phyloP scores from a whole-genome alignment of 192 early-diverging fungal species.

The Coemansia sp. region DNA sequence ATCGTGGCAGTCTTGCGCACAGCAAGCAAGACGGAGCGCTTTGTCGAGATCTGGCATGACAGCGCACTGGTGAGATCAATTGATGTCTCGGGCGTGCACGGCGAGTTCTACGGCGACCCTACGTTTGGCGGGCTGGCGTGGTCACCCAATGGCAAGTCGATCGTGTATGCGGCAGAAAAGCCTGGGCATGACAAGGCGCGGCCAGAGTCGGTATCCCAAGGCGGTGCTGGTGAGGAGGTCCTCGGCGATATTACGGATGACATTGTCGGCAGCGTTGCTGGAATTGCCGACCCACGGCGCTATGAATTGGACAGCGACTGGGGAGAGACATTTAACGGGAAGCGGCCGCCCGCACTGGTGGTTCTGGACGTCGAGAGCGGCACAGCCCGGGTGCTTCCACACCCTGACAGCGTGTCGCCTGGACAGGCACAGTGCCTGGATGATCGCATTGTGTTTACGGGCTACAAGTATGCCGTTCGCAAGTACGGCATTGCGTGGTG shows the following conservation, averaged over 20 bases:
- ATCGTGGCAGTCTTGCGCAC: too few relatives aligned
- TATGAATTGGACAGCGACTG: constrained; percentile 61
- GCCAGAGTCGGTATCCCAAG: background rate
- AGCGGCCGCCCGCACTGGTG: constrained; percentile 56
- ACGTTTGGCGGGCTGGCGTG: constrained; percentile 67
- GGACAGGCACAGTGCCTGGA: constrained; percentile 54
- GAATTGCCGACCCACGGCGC: constrained; percentile 37
- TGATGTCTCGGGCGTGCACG: constrained; percentile 67
- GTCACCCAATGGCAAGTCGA: constrained; percentile 54
- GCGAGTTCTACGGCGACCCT: constrained; percentile 68
- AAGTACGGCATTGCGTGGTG: constrained; percentile 65
- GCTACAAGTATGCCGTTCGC: constrained; percentile 58
- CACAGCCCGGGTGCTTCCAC: constrained; percentile 23
- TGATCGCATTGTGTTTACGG: constrained; percentile 62
- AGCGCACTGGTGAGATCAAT: constrained; percentile 55
- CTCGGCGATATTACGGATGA: constrained; percentile 40
- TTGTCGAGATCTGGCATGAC: constrained; percentile 62
- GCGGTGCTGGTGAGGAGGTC: background rate
- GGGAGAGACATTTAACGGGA: constrained; percentile 70
- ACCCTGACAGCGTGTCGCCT: constrained; percentile 28
- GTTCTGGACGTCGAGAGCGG: constrained; percentile 51
- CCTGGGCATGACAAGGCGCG: constrained; percentile 45
- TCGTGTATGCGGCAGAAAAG: constrained; percentile 72
- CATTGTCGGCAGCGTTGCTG: constrained; percentile 31
- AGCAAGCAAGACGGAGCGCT: constrained; percentile 24